Percentiles rank a stretch among this genome's conserved stretches.
Evolutionary conservation across 352 stramenopile genomes (phyloP).

Genomic region (Globisporangium nunn): DNA sequence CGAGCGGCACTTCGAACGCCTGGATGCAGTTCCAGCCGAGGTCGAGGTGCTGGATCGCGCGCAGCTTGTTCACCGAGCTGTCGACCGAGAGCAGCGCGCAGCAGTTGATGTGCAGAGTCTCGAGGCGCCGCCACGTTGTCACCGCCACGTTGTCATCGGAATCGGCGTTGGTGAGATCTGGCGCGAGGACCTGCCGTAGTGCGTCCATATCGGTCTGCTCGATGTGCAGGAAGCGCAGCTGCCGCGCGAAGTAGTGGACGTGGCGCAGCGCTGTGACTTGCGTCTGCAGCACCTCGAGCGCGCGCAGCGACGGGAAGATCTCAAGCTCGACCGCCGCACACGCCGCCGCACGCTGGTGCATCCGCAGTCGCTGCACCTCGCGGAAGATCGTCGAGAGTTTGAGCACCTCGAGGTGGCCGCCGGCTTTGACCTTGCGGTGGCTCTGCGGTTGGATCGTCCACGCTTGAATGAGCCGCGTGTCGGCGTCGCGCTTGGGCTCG

Average conservation of each 20-base stretch:
- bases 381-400: constrained; percentile 82
- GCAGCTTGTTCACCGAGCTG: constrained; percentile 42
- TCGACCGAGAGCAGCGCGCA: constrained; percentile 46
- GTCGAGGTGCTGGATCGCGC: constrained; percentile 37
- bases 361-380: constrained; percentile 55
- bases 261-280: constrained; percentile 31
- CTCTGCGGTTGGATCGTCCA: constrained; percentile 73
- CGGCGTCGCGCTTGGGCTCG: constrained; percentile 55
- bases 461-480: constrained; percentile 56
- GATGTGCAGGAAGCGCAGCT: constrained; percentile 60
- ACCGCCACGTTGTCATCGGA: neutral
- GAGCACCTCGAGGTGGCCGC: constrained; percentile 76
- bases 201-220: constrained; percentile 50
- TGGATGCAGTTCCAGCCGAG: constrained; percentile 71
- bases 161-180: constrained; percentile 1
- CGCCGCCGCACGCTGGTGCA: constrained; percentile 44
- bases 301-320: constrained; percentile 71
- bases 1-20: constrained; percentile 22
- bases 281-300: constrained; percentile 57
- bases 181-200: constrained; percentile 39
- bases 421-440: constrained; percentile 56
- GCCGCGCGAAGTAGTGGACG: constrained; percentile 61
- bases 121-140: constrained; percentile 33
- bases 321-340: constrained; percentile 54
- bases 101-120: constrained; percentile 65